Evolutionary conservation across 305 asterid genomes (phyloP).

Genomic region (Solanum hybrid): DNA sequence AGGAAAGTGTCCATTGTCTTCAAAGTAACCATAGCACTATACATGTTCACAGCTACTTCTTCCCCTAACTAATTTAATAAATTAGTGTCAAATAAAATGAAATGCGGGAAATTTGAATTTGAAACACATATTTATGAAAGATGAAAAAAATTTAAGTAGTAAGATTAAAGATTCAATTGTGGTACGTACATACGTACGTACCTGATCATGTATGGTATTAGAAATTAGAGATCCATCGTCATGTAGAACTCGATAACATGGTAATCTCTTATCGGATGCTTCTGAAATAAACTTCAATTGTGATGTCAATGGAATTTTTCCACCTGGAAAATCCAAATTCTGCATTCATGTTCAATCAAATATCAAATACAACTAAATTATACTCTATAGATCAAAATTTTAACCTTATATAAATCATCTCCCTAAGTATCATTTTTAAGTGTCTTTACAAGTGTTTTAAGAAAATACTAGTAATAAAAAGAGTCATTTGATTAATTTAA

Average conservation of each 20-base stretch:
- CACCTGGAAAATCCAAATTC: conserved; percentile 79
- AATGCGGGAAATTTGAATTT: background rate
- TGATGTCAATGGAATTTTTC: conserved; percentile 50
- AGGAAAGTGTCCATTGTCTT: conserved; percentile 62
- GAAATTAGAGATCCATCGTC: conserved; percentile 52
- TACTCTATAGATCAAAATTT: background rate
- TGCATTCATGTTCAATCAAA: conserved; percentile 15
- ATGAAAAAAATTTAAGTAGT: no score
- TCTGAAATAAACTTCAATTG: conserved; percentile 59
- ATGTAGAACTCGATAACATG: conserved; percentile 77
- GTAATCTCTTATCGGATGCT: conserved; percentile 46
- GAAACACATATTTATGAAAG: background rate
- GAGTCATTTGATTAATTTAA: background rate
- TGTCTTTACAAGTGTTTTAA: no score
- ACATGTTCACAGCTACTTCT: conserved; percentile 64
- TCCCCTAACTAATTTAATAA: conserved; percentile 36
- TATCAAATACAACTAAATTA: background rate
- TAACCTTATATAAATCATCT: background rate
- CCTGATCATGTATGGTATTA: conserved; percentile 43
- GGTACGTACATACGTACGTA: background rate
- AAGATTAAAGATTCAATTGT: background rate
- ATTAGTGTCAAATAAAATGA: background rate
- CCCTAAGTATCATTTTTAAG: background rate
- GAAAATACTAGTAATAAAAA: background rate
- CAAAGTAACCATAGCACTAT: conserved; percentile 65